Conservation (phyloP, 176 grass and related monocot genomes). For the Hsuehochloa calcarea region DNA sequence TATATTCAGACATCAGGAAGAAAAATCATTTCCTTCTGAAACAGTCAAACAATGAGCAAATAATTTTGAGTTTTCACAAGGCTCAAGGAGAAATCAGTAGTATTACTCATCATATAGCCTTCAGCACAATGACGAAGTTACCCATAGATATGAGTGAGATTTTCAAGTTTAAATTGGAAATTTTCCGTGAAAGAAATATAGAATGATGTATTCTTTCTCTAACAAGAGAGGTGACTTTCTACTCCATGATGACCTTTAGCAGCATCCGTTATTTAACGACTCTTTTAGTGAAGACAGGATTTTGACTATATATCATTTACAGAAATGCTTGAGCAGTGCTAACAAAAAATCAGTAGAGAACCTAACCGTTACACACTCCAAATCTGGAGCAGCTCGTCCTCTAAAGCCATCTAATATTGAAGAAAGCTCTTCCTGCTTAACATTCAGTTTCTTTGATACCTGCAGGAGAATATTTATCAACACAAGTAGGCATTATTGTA, state of each 20-base stretch:
- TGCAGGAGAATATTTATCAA: constrained; percentile 48
- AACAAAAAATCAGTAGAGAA: constrained; percentile 22
- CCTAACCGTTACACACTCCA: constrained; percentile 65
- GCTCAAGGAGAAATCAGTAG: not conserved
- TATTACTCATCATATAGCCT: not conserved
- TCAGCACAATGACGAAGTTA: not conserved
- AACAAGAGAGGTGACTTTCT: not conserved
- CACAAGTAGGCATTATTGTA: not conserved
- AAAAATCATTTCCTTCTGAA: not conserved
- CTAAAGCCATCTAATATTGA: constrained; percentile 45
- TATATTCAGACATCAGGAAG: not conserved
- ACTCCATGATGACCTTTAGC: not conserved
- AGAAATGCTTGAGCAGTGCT: constrained; percentile 1
- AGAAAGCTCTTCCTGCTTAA: constrained; percentile 41
- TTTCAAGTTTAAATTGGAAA: constrained; percentile 7
- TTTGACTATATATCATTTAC: not conserved
- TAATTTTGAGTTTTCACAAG: not conserved
- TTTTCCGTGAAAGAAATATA: not conserved
- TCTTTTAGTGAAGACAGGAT: constrained; percentile 12
- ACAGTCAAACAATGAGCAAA: not conserved
- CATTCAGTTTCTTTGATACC: constrained; percentile 65
- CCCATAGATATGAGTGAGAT: not conserved
- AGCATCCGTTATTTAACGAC: not conserved
- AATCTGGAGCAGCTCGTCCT: constrained; percentile 45
- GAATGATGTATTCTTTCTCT: not conserved